Conservation (phyloP, 805 yeast genomes). For the Wickerhamomyces kurtzmanii region DNA sequence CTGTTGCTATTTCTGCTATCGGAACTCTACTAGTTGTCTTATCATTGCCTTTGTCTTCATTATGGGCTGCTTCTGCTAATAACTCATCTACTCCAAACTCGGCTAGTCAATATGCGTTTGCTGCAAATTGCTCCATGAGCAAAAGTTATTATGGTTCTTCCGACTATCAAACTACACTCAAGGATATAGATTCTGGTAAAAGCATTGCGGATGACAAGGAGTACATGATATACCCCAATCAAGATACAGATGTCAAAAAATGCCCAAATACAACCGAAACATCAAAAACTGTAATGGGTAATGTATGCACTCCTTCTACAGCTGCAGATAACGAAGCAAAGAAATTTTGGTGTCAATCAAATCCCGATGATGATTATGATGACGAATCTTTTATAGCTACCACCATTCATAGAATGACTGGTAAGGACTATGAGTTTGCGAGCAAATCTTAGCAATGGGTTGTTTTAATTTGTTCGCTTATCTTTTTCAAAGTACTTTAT, state of each 20-base stretch:
- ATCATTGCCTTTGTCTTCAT: conserved; percentile 72
- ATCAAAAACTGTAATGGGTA: conserved; percentile 1
- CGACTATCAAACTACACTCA: not conserved
- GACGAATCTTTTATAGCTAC: conserved; percentile 5
- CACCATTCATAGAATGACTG: not conserved
- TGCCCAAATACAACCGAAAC: not conserved
- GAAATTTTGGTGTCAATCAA: conserved; percentile 20
- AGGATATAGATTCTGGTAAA: not conserved
- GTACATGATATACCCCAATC: conserved; percentile 4
- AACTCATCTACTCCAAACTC: conserved; percentile 34
- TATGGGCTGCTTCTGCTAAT: conserved; percentile 79
- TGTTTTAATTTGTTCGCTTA: not conserved
- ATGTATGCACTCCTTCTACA: conserved; percentile 21
- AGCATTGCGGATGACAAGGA: not conserved
- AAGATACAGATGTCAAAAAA: conserved; percentile 6
- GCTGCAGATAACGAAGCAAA: conserved; percentile 24
- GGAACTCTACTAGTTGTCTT: conserved; percentile 56
- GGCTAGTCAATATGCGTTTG: conserved; percentile 6
- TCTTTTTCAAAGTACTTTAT: not conserved
- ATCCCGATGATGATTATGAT: conserved; percentile 6
- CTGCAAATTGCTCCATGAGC: conserved; percentile 4
- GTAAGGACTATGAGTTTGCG: no score
- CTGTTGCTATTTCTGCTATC: conserved; percentile 36
- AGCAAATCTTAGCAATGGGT: no score
- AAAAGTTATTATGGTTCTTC: no score